These are phyloP conservation scores for Tympanopsis confertula DNA, from an alignment of 2,329 filamentous ascomycete species.

Conservation along the genomic window DNA sequence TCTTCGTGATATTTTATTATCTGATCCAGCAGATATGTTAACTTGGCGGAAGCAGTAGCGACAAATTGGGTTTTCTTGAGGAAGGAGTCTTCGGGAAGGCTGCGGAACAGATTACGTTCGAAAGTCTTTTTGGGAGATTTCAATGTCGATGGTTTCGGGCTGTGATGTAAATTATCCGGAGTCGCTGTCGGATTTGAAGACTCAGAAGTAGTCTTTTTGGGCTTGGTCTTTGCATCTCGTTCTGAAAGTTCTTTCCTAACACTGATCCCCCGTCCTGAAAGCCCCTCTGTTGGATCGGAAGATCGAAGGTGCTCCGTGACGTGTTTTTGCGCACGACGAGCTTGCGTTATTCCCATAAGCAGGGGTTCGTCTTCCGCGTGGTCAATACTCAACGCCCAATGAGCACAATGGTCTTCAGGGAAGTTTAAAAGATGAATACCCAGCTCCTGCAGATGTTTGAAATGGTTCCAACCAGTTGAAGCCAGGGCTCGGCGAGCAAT, in stretches of 20 bases:
- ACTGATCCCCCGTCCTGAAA: background rate
- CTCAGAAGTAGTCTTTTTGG: background rate
- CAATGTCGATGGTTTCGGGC: too few relatives aligned
- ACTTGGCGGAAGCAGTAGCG: conserved; percentile 52
- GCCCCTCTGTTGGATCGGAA: background rate
- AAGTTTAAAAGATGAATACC: background rate
- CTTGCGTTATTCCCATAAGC: background rate
- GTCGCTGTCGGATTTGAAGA: too few relatives aligned
- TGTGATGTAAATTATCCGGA: too few relatives aligned
- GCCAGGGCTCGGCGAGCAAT: background rate
- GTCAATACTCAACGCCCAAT: background rate
- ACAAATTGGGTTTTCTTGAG: conserved; percentile 36
- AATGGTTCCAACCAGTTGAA: background rate
- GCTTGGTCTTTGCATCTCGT: background rate
- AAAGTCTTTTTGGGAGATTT: background rate
- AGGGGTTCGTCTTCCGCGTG: background rate
- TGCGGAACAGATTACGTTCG: background rate
- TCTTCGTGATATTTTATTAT: conserved; percentile 35
- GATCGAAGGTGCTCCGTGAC: background rate
- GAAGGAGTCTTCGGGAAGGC: conserved; percentile 4
- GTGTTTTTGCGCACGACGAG: background rate
- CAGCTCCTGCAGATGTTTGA: conserved; percentile 34
- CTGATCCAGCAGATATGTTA: conserved; percentile 47
- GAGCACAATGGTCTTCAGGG: too few relatives aligned
- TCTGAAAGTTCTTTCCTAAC: background rate